These are phyloP conservation scores for Populus hybrid DNA, from an alignment of 441 rosid genomes.

Conservation along the genomic window DNA sequence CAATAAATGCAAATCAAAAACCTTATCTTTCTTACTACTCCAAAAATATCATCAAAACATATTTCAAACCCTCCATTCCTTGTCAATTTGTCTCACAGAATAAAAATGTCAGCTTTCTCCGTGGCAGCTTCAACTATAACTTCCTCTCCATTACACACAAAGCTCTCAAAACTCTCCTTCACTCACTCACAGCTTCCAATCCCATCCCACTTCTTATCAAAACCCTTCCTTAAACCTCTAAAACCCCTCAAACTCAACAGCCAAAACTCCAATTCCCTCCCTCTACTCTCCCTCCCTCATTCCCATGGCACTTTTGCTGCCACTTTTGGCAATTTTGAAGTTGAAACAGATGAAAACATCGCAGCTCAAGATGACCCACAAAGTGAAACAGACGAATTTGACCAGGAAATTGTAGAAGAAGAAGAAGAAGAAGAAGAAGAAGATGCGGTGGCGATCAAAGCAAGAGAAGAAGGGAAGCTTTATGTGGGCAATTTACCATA, in stretches of 20 bases:
- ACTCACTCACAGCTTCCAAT: slow-evolving; percentile 26
- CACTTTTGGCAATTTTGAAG: slow-evolving; percentile 31
- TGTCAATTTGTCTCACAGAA: neutral
- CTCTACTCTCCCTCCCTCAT: slow-evolving; percentile 25
- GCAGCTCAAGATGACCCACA: slow-evolving; percentile 27
- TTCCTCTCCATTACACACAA: slow-evolving; percentile 33
- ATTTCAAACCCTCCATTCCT: neutral
- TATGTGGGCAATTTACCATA: slow-evolving; percentile 85
- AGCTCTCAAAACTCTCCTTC: slow-evolving; percentile 23
- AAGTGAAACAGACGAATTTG: slow-evolving; percentile 23
- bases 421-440: slow-evolving; percentile 30
- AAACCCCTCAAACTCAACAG: slow-evolving; percentile 43
- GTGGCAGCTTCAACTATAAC: slow-evolving; percentile 39
- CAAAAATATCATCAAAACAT: no score
- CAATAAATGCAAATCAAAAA: neutral
- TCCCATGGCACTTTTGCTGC: slow-evolving; percentile 36
- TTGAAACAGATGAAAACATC: slow-evolving; percentile 24
- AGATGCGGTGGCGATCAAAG: slow-evolving; percentile 27
- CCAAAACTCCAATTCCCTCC: slow-evolving; percentile 25
- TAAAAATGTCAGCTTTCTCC: slow-evolving; percentile 35
- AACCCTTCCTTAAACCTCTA: slow-evolving; percentile 25
- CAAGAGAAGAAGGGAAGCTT: slow-evolving; percentile 59
- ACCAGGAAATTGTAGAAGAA: slow-evolving; percentile 21
- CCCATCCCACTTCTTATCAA: slow-evolving; percentile 19
- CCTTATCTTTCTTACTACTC: neutral